These are phyloP conservation scores for Paraconiothyrium brasiliense DNA, from an alignment of 2,329 filamentous ascomycete species.

Conservation along the genomic window DNA sequence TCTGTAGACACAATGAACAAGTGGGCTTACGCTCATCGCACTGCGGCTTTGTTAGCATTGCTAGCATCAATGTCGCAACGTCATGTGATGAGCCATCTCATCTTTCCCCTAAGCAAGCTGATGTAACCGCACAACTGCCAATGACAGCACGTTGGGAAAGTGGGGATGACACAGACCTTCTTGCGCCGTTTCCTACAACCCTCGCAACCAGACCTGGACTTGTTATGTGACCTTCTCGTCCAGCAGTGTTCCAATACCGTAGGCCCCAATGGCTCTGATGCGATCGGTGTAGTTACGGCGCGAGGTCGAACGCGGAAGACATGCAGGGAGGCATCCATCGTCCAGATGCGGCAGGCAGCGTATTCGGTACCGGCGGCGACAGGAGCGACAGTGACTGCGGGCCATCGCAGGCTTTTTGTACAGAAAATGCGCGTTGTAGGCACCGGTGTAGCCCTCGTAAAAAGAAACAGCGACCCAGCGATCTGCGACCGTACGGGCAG, in stretches of 20 bases:
- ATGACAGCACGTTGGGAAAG: background rate
- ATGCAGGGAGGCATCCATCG: constrained; percentile 9
- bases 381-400: background rate
- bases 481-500: background rate
- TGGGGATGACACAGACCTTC: constrained; percentile 15
- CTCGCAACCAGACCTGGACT: constrained; percentile 20
- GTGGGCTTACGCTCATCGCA: constrained; percentile 18
- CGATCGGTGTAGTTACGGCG: background rate
- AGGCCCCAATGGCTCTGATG: background rate
- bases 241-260: background rate
- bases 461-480: too few species aligned
- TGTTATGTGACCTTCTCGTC: constrained; percentile 18
- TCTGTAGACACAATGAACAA: constrained; percentile 15
- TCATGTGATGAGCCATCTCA: background rate
- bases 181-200: constrained; percentile 18
- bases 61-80: too few species aligned
- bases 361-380: constrained; percentile 12
- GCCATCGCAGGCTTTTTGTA: too few species aligned
- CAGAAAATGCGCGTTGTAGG: background rate
- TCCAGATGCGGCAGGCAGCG: constrained; percentile 13
- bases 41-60: background rate
- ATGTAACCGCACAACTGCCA: background rate
- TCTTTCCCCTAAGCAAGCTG: background rate
- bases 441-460: background rate
- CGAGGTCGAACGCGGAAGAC: constrained; percentile 13